Evolutionary conservation across 345 rosid species (phyloP).

Genomic region (Boechera stricta): DNA sequence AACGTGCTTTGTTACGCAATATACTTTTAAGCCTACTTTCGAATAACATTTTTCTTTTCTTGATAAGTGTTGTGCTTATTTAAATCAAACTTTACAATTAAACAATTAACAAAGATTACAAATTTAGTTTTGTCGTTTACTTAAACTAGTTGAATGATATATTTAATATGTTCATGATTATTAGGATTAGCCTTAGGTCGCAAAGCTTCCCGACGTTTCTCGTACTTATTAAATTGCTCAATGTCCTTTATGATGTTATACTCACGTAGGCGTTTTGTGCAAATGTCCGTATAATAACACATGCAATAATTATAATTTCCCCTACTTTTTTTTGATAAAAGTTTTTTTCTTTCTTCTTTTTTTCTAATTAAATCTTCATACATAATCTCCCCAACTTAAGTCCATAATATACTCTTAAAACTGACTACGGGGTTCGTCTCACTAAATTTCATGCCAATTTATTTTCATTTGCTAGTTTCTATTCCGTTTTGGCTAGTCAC

Average conservation of each 20-base stretch:
- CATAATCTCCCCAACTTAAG: too few relatives aligned
- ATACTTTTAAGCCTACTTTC: slow-evolving; percentile 46
- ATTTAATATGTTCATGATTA: slow-evolving; percentile 24
- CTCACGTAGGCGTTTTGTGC: slow-evolving; percentile 6
- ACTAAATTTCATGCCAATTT: too few relatives aligned
- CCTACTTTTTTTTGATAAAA: too few relatives aligned
- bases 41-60: slow-evolving; percentile 27
- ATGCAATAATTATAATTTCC: not conserved
- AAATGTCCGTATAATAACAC: slow-evolving; percentile 2
- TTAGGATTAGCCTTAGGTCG: slow-evolving; percentile 36
- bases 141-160: slow-evolving; percentile 4
- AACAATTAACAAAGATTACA: not conserved
- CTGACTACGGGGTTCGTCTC: too few relatives aligned
- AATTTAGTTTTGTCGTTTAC: slow-evolving; percentile 28
- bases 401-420: too few relatives aligned
- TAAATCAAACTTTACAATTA: not conserved
- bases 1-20: slow-evolving; percentile 44
- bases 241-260: slow-evolving; percentile 10
- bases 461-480: too few relatives aligned
- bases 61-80: slow-evolving; percentile 37
- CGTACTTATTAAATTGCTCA: slow-evolving; percentile 30
- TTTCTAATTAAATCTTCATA: too few relatives aligned
- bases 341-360: too few relatives aligned
- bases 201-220: slow-evolving; percentile 40
- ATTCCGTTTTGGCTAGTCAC: too few relatives aligned